Evolutionary conservation across 108 stramenopile species (phyloP), one percentile per base, ranked within the genome.

Genomic region (Nitzschia sp.): DNA sequence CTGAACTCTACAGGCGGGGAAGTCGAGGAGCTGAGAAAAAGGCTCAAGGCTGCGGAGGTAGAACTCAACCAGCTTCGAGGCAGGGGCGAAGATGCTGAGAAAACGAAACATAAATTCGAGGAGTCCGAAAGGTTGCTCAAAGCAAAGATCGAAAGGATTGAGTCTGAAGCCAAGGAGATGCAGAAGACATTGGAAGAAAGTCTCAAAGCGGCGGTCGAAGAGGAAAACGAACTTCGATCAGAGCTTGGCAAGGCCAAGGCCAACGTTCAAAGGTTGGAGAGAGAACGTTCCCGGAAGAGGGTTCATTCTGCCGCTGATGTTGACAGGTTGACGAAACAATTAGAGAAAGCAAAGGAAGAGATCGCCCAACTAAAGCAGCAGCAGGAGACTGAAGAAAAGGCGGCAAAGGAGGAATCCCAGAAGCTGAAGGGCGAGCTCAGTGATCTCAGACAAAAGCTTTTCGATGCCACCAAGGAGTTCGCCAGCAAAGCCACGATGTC

Each of bases 171-270:
- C 32, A 61, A 52, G 32, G 41, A 73, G 48, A 57, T 53, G 1
- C 32, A 57, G 45, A 25, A 26, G 3, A 38, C 27, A 31, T 33
- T 58, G 8, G 53, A 53, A 63, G 61, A 68, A 17, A 54, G 38
- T 32, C 58, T 68, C 28, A 55, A 62, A 34, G 45, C 26, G 25
- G 74, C 74, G 5, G 35, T 36, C 17, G 27, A 75, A 17, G 48
- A 54, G 19, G 74, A 66, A 9, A 46, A 54, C 41, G 31, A 61
- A 19, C 19, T 68, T 4, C 55, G 73, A n/a, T 19, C 73, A 1
- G 70, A 71, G 48, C 70, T 71, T 2, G 15, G 6, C 28, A 61
- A 62, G 60, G 23, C 26, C 52, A 71, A 62, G 60, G 45, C 70
- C 21, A 64, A 55, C 26, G n/a, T 67, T 22, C 64, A 66, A 22